Percentiles rank a stretch among this genome's conserved stretches.
phyloP scores from a whole-genome alignment of 768 basidiomycete genomes.

The Sporobolomyces roseus region DNA sequence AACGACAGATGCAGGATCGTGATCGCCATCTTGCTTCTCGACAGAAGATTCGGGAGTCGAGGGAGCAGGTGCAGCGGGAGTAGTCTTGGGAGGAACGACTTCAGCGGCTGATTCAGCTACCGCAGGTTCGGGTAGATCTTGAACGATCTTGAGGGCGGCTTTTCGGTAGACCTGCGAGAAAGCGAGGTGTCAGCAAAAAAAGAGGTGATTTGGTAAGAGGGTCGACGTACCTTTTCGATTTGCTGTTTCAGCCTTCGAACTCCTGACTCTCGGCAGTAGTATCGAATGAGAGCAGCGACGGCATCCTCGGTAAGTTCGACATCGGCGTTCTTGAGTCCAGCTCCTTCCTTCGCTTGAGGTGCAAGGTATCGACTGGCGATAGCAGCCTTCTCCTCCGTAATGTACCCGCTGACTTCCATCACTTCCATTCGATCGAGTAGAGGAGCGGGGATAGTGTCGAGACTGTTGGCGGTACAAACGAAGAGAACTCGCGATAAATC shows the following conservation, averaged over 20 bases:
- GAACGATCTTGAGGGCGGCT: conserved; percentile 83
- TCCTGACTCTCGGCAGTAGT: conserved; percentile 95
- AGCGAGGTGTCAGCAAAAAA: neutral
- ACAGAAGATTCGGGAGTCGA: conserved; percentile 33
- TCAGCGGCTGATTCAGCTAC: conserved; percentile 55
- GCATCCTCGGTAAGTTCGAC: conserved; percentile 71
- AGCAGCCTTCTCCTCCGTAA: conserved; percentile 79
- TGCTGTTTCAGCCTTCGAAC: conserved; percentile 96
- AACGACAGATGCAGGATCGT: conserved; percentile 19
- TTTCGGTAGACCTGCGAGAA: conserved; percentile 84
- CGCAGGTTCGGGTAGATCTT: conserved; percentile 79
- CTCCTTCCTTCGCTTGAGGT: conserved; percentile 87
- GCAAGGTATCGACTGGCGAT: conserved; percentile 92
- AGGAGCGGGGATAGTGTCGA: conserved; percentile 85
- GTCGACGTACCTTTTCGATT: conserved; percentile 84
- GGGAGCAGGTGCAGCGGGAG: conserved; percentile 40
- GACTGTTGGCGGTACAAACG: conserved; percentile 90
- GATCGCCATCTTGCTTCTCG: conserved; percentile 39
- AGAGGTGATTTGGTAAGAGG: neutral
- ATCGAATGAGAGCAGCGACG: conserved; percentile 85
- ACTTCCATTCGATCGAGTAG: conserved; percentile 87
- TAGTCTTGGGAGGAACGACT: conserved; percentile 48
- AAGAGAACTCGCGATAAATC: conserved; percentile 94
- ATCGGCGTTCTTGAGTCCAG: conserved; percentile 78
- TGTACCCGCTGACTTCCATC: conserved; percentile 66